Evolutionary conservation across 345 rosid species (phyloP), one percentile per base, ranked within the genome.

Genomic region (Corchorus olitorius): DNA sequence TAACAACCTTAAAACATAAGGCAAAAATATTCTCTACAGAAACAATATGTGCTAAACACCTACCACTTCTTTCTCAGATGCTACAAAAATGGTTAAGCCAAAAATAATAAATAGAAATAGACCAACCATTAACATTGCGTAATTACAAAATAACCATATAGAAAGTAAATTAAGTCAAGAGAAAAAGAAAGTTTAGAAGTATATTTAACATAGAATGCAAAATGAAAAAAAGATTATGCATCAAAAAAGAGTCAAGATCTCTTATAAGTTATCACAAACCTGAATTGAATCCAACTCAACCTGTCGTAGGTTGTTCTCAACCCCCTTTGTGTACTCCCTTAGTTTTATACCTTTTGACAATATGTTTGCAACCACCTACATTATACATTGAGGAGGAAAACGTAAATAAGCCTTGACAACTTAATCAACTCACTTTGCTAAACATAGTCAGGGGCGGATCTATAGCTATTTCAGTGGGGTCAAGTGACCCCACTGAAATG

Each of bases 211-310:
- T 22, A 15, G 35, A 73, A 8, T 6, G 52, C 7, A 68, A 48
- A 27, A 65, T 0, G 45, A 71, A 75, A 65, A 65, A 27, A 58
- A 64, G 16, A 4, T 39, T 52, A 61, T 13, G 75, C 19, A 56
- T 15, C 13, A 15, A 56, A 54, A 22, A 22, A 2, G 27, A 27
- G 27, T 27, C 27, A 27, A 27, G 49, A 39, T 17, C 13, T 49
- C 58, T 64, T 16, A 67, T 15, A 22, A 74, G 19, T 43, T 74
- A 70, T 17, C 34, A 72, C 82, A 50, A 49, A 96, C 99, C 97
- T 93, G 90, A 75, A 96, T 88, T 2, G 99, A 93, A 75, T 96
- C 99, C 87, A 92, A 84, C 81, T 93, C 97, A 70, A 93, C 95
- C 83, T 96, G 91, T n/a, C 97, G 87, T 41, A 96, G 85, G 82